Evolutionary conservation across 2,329 filamentous ascomycete species (phyloP).

Genomic region (Trichoderma sp.): DNA sequence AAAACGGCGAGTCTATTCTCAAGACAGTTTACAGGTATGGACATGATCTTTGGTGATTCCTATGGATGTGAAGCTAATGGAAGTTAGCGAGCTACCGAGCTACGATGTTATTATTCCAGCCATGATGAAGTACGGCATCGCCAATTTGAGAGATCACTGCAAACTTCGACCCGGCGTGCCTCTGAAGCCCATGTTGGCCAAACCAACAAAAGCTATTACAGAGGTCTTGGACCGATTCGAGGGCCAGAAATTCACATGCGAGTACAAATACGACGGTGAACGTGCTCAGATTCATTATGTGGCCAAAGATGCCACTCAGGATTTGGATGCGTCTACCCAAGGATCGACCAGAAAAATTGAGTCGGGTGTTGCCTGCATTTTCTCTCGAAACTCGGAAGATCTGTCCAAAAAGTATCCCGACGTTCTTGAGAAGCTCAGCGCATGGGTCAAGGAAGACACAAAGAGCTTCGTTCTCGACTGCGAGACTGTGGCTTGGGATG

Average conservation of each 20-base stretch:
- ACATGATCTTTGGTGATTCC: background rate
- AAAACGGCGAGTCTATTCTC: constrained; percentile 79
- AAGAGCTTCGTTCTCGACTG: constrained; percentile 98
- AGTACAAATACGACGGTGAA: constrained; percentile 99
- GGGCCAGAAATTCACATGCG: constrained; percentile 92
- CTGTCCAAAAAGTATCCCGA: constrained; percentile 97
- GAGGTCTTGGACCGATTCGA: constrained; percentile 97
- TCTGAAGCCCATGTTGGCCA: constrained; percentile 97
- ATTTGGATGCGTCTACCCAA: constrained; percentile 64
- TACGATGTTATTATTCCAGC: constrained; percentile 94
- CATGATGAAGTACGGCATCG: constrained; percentile 83
- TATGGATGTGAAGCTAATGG: constrained; percentile 37
- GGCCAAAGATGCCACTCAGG: constrained; percentile 71
- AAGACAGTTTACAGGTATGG: constrained; percentile 85
- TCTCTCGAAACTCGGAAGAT: constrained; percentile 96
- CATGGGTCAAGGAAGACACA: constrained; percentile 87
- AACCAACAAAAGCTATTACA: constrained; percentile 96
- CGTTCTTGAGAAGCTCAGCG: constrained; percentile 81
- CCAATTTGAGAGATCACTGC: constrained; percentile 79
- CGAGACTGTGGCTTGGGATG: constrained; percentile 96
- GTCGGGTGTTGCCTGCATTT: constrained; percentile 84
- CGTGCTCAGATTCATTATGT: constrained; percentile 98
- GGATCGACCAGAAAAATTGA: constrained; percentile 65
- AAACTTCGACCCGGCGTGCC: constrained; percentile 92
- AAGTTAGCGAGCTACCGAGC: constrained; percentile 80